Conservation (phyloP, 2,329 filamentous ascomycete species). For the Fusarium oxysporum region DNA sequence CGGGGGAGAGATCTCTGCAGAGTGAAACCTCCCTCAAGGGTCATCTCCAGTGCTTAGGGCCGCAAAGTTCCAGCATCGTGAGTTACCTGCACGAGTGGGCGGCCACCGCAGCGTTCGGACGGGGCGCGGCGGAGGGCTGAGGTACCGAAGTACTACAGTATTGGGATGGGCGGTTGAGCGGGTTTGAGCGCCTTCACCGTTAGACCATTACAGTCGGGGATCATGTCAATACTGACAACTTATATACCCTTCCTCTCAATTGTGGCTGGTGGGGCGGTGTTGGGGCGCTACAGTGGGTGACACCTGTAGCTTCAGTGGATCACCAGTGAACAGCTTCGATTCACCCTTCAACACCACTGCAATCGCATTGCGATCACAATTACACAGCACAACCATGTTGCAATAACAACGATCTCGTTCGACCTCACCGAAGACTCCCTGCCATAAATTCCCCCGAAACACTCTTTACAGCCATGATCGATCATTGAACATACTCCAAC, state of each 20-base stretch:
- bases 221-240: neutral
- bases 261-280: neutral
- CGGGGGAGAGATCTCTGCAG: conserved; percentile 78
- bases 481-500: neutral
- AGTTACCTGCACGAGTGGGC: conserved; percentile 75
- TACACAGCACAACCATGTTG: neutral
- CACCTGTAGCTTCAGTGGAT: neutral
- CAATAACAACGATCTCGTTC: neutral
- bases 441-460: neutral
- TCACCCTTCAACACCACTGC: neutral
- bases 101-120: conserved; percentile 75
- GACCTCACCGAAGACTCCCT: neutral
- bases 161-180: conserved; percentile 62
- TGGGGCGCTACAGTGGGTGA: neutral
- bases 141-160: conserved; percentile 53
- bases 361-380: neutral
- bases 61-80: conserved; percentile 66
- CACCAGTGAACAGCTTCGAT: neutral
- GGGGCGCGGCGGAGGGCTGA: conserved; percentile 70
- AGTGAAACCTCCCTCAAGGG: conserved; percentile 78
- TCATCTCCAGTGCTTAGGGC: conserved; percentile 77
- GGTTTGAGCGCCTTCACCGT: conserved; percentile 68
- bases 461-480: neutral
- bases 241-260: conserved; percentile 36
- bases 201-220: conserved; percentile 71